These are phyloP conservation scores for Fraxinus sp. DNA, from an alignment of 305 asterid species.

Conservation along the genomic window DNA sequence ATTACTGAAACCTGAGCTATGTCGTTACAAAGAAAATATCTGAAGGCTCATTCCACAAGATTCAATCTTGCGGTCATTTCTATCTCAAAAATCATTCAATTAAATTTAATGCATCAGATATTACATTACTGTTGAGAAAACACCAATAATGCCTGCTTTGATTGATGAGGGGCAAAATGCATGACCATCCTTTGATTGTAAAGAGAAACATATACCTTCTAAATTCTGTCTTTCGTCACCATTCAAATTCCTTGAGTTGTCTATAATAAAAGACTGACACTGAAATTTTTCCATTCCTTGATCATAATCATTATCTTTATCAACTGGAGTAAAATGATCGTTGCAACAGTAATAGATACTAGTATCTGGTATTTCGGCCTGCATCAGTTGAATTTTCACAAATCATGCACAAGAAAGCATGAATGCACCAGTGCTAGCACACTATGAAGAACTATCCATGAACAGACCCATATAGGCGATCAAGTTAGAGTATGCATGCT, in stretches of 20 bases:
- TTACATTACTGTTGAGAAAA: not conserved
- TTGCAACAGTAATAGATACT: constrained; percentile 65
- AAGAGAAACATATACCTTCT: constrained; percentile 41
- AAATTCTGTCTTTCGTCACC: constrained; percentile 31
- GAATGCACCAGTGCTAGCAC: not conserved
- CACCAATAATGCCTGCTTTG: not conserved
- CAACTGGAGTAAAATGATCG: constrained; percentile 51
- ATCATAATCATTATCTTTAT: constrained; percentile 33
- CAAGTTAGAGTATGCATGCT: not conserved
- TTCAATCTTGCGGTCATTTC: not conserved
- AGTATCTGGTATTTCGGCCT: constrained; percentile 60
- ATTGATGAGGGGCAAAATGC: not conserved
- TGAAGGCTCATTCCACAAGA: not conserved
- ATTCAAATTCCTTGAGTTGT: constrained; percentile 17
- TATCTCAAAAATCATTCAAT: not conserved
- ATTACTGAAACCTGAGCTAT: not conserved
- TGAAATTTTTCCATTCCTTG: constrained; percentile 21
- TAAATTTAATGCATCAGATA: not conserved
- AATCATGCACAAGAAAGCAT: constrained; percentile 17
- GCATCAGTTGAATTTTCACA: constrained; percentile 23
- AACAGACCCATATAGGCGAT: not conserved
- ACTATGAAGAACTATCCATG: not conserved
- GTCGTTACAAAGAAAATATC: not conserved
- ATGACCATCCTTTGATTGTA: not conserved
- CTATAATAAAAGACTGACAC: constrained; percentile 30